phyloP scores from a whole-genome alignment of 1,284 basidiomycete species.

The Rhodotorula sp. region DNA sequence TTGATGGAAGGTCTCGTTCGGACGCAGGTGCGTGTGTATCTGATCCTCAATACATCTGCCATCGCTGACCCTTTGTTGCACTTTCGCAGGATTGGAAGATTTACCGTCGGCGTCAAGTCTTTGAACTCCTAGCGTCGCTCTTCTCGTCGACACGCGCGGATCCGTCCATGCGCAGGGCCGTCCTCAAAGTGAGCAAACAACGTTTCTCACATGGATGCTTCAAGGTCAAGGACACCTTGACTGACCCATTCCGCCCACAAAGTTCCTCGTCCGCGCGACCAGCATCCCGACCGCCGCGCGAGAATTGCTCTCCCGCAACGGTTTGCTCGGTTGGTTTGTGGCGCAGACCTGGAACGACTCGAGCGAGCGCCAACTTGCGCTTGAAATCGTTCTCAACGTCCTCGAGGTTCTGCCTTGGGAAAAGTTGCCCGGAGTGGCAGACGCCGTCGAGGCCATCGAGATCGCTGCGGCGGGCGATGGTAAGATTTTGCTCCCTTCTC shows the following conservation, averaged over 20 bases:
- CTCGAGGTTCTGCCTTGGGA: constrained; percentile 25
- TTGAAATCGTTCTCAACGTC: constrained; percentile 19
- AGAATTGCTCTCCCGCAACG: constrained; percentile 43
- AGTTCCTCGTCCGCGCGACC: constrained; percentile 37
- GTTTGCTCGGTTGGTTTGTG: constrained; percentile 28
- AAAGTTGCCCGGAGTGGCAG: constrained; percentile 28
- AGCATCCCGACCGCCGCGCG: constrained; percentile 36
- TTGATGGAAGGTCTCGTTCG: constrained; percentile 35
- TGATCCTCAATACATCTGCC: too few species aligned
- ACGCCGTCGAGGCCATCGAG: constrained; percentile 27
- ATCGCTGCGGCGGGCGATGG: constrained; percentile 14
- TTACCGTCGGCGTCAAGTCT: constrained; percentile 36
- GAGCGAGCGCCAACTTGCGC: constrained; percentile 24
- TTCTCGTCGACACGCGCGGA: constrained; percentile 32
- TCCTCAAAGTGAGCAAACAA: constrained; percentile 24
- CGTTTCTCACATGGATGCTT: too few species aligned
- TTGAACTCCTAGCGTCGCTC: constrained; percentile 37
- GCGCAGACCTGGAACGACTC: constrained; percentile 24
- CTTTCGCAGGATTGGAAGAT: constrained; percentile 38
- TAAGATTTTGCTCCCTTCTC: background rate
- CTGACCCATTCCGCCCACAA: background rate
- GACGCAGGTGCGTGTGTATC: constrained; percentile 22
- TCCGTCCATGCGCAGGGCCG: constrained; percentile 21
- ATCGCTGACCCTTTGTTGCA: background rate
- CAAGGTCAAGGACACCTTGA: background rate